phyloP scores from a whole-genome alignment of 306 rosid species.

The Glycine latifolia region DNA sequence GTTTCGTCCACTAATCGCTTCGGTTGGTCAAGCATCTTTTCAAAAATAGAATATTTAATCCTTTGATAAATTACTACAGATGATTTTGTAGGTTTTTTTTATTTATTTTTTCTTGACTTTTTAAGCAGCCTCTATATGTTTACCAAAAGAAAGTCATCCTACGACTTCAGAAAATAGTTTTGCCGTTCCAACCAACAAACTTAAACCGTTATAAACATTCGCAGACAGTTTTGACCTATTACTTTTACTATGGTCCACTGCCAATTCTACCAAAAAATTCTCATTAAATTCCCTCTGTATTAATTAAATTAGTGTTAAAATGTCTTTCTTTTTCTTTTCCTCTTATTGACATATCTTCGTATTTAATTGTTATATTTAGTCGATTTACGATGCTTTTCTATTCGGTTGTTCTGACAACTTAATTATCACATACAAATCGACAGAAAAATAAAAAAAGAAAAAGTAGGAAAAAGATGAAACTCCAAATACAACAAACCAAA shows the following conservation, averaged over 20 bases:
- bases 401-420: background rate
- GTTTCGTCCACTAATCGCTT: background rate
- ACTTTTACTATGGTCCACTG: constrained; percentile 1
- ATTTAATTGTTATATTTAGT: background rate
- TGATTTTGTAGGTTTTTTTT: background rate
- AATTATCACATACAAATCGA: background rate
- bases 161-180: background rate
- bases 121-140: constrained; percentile 7
- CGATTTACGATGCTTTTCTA: background rate
- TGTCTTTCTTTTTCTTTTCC: background rate
- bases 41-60: constrained; percentile 22
- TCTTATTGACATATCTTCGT: too few relatives aligned
- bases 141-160: background rate
- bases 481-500: constrained; percentile 48
- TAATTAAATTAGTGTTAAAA: background rate
- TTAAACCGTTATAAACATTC: background rate
- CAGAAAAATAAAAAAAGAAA: background rate
- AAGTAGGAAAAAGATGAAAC: constrained; percentile 26
- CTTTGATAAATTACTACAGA: background rate
- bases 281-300: background rate
- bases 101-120: background rate
- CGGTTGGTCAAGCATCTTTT: constrained; percentile 42
- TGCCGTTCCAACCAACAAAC: background rate
- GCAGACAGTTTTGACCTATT: background rate
- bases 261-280: background rate